A percentile compares a stretch with the other conserved stretches of the same genome.
Evolutionary conservation across 257 asterid species (phyloP).

Genomic region (Solanum medicagineum): DNA sequence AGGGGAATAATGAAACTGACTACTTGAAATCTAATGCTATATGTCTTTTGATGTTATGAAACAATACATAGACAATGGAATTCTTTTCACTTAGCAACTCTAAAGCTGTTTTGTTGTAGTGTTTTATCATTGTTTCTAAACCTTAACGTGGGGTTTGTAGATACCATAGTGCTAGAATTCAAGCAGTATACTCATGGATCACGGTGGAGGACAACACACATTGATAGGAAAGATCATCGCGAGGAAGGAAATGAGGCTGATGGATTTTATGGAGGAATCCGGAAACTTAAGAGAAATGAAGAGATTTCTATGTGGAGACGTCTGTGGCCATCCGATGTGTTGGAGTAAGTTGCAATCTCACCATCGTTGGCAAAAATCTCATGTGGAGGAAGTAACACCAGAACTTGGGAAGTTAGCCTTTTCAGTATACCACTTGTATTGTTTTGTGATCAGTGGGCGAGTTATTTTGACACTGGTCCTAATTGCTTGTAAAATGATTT

Average conservation of each 20-base stretch:
- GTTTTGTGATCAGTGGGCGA: background rate
- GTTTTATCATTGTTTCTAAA: background rate
- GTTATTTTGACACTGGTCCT: background rate
- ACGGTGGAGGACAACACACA: constrained; percentile 57
- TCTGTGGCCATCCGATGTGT: constrained; percentile 53
- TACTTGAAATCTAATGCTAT: background rate
- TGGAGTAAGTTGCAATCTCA: constrained; percentile 33
- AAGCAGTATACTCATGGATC: constrained; percentile 68
- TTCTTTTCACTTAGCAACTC: background rate
- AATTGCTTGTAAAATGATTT: background rate
- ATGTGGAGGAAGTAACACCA: background rate
- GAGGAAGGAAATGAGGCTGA: constrained; percentile 71
- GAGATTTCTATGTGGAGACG: constrained; percentile 59
- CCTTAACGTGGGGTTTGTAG: constrained; percentile 18
- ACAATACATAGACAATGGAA: background rate
- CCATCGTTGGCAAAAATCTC: background rate
- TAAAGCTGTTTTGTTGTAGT: background rate
- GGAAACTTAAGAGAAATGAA: constrained; percentile 26
- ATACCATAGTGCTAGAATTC: constrained; percentile 61
- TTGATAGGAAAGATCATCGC: constrained; percentile 53
- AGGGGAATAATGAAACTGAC: background rate
- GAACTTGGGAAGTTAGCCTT: background rate
- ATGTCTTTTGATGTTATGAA: background rate
- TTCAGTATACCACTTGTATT: background rate
- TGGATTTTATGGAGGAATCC: constrained; percentile 74